A percentile compares a stretch with the other conserved stretches of the same genome.
phyloP scores from a whole-genome alignment of 768 basidiomycete species.

The Lentinus tigrinus region DNA sequence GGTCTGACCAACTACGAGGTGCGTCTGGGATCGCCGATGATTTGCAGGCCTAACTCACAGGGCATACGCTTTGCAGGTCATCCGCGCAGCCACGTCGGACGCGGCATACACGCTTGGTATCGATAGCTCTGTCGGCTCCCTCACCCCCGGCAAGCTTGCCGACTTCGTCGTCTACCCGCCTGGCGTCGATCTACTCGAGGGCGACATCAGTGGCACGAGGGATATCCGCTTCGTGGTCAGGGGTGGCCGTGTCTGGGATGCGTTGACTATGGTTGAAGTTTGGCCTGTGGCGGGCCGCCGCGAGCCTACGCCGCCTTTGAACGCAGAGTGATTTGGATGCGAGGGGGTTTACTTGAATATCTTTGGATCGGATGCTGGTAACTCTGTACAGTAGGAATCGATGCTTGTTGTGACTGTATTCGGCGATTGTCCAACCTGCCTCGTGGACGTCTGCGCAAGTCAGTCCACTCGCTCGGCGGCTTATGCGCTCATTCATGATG shows the following conservation, averaged over 20 bases:
- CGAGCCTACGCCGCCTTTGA: conserved; percentile 57
- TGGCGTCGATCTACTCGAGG: conserved; percentile 55
- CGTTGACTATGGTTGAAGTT: conserved; percentile 62
- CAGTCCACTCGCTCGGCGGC: too few relatives aligned
- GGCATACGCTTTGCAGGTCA: conserved; percentile 41
- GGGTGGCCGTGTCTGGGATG: conserved; percentile 72
- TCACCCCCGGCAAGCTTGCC: conserved; percentile 66
- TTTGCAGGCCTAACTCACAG: background rate
- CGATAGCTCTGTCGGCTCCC: conserved; percentile 57
- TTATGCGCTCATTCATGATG: too few relatives aligned
- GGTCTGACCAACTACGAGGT: conserved; percentile 75
- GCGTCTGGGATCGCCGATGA: background rate
- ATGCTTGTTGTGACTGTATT: too few relatives aligned
- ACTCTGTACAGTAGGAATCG: too few relatives aligned
- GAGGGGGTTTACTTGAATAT: background rate
- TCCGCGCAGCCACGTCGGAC: conserved; percentile 65
- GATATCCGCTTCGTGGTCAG: conserved; percentile 57
- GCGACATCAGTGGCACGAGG: conserved; percentile 47
- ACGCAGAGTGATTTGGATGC: conserved; percentile 37
- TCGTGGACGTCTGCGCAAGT: too few relatives aligned
- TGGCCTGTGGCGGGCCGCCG: conserved; percentile 67
- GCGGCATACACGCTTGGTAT: conserved; percentile 69
- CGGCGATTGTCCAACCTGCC: too few relatives aligned
- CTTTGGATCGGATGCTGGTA: too few relatives aligned
- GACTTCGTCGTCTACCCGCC: conserved; percentile 69